Conservation (phyloP, 2,329 filamentous ascomycete species). For the Aureobasidium sp. region DNA sequence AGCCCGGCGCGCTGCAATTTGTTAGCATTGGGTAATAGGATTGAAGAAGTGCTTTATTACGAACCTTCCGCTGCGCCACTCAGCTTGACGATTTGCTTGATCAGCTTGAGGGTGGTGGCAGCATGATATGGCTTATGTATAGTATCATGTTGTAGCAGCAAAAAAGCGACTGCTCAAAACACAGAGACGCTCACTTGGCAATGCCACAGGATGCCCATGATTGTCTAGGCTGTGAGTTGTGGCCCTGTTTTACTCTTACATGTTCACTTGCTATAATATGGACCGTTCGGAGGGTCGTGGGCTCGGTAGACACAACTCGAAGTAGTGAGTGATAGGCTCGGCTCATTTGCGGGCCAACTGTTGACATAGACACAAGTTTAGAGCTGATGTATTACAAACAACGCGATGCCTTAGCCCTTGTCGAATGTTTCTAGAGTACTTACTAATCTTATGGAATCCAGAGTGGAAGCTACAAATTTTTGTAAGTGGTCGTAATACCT, state of each 20-base stretch:
- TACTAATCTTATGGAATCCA: neutral
- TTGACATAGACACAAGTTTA: neutral
- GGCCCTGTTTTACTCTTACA: too few relatives aligned
- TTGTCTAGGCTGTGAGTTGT: too few relatives aligned
- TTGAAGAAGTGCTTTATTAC: neutral
- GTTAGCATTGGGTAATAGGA: neutral
- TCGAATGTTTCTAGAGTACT: too few relatives aligned
- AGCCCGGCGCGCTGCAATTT: slow-evolving; percentile 18
- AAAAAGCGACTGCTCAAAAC: too few relatives aligned
- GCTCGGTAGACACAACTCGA: neutral
- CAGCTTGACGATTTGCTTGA: neutral
- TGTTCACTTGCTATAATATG: neutral
- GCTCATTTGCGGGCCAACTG: neutral
- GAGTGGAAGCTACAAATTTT: neutral
- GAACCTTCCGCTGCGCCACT: slow-evolving; percentile 18
- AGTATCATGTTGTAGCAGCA: neutral
- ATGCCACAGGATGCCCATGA: neutral
- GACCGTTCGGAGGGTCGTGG: neutral
- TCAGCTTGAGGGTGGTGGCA: too few relatives aligned
- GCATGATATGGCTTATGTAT: neutral
- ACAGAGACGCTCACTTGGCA: neutral
- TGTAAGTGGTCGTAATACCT: neutral
- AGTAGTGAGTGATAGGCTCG: neutral
- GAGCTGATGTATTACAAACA: too few relatives aligned
- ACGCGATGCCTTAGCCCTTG: neutral